Conservation (phyloP, 345 rosid species). For the Pelargonium nanum region DNA sequence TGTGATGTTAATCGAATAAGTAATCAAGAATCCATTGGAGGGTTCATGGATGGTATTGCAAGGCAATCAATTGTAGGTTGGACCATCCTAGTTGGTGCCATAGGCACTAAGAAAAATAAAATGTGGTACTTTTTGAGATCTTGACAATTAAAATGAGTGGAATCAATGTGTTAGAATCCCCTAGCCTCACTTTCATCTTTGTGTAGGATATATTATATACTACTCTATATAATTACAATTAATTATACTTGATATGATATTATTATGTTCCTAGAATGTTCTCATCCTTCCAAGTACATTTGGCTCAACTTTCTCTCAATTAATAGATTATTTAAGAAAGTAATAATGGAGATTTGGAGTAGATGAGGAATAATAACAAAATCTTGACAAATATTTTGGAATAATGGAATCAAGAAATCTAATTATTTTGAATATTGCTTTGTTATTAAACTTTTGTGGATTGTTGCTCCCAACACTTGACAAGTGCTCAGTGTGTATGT, state of each 20-base stretch:
- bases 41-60: constrained; percentile 7
- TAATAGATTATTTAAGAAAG: constrained; percentile 8
- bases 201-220: background rate
- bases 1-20: background rate
- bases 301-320: constrained; percentile 6
- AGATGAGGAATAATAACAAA: background rate
- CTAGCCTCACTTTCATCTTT: constrained; percentile 3
- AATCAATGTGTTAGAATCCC: constrained; percentile 15
- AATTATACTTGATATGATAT: background rate
- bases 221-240: too few species aligned
- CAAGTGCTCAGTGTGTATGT: too few species aligned
- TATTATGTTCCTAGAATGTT: constrained; percentile 14
- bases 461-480: too few species aligned
- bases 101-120: constrained; percentile 17
- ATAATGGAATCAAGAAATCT: constrained; percentile 4
- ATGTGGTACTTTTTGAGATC: background rate
- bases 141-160: constrained; percentile 14
- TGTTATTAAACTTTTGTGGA: too few species aligned
- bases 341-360: constrained; percentile 10
- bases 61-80: constrained; percentile 18
- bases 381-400: background rate
- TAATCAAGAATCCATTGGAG: background rate
- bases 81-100: constrained; percentile 22
- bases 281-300: constrained; percentile 15
- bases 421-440: constrained; percentile 10